Conservation (phyloP, 2,329 filamentous ascomycete genomes). For the Neurospora sp. region DNA sequence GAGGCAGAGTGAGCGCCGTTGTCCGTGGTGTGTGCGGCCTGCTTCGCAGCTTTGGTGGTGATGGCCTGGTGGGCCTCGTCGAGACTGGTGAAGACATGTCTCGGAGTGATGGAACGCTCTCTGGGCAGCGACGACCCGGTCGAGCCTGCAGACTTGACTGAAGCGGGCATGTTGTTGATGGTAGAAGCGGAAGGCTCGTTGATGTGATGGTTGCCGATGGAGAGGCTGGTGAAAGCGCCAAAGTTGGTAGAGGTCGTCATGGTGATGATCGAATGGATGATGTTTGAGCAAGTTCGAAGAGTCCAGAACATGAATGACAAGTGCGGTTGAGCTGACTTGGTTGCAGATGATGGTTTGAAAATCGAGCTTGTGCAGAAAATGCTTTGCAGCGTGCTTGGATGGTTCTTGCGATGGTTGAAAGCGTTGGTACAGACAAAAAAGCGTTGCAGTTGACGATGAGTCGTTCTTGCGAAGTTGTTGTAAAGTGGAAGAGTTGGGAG, state of each 20-base stretch:
- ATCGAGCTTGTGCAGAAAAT: background rate
- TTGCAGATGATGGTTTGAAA: background rate
- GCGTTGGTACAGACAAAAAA: background rate
- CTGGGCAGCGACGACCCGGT: background rate
- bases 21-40: background rate
- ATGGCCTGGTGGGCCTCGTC: conserved; percentile 30
- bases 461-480: background rate
- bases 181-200: background rate
- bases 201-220: background rate
- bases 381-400: background rate
- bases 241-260: background rate
- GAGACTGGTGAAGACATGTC: conserved; percentile 27
- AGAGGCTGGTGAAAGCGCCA: background rate
- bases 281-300: background rate
- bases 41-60: conserved; percentile 18
- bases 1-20: background rate
- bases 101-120: conserved; percentile 18
- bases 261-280: background rate
- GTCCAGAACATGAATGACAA: background rate
- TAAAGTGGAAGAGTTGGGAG: background rate
- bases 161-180: background rate
- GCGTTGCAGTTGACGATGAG: background rate
- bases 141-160: conserved; percentile 10
- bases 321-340: background rate
- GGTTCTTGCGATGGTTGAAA: background rate